Base-by-base conservation (phyloP, 2,329 filamentous ascomycete genomes). In the Pyricularia sp. region DNA sequence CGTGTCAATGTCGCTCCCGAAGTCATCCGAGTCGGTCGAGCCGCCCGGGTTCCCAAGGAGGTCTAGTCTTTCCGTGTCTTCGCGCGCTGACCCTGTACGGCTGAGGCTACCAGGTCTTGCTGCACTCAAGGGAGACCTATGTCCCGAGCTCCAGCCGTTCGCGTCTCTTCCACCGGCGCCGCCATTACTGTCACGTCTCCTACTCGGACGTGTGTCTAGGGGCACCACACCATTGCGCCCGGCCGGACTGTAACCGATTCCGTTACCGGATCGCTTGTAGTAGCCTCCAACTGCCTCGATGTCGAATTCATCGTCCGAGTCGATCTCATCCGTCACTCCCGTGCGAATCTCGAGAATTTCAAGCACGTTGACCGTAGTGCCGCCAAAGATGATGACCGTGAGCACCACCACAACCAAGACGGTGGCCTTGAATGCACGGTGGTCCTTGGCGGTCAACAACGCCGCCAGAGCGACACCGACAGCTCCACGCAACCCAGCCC, bases 271-370 rank as follows among this genome's bases (percentile, higher is more conserved):
- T 72, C 92, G 91, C 77, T 97, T 95, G 73, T 91, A 90, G 74
- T 94, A 96, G 9, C 91, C 88, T 12, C 90, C 90, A 67, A 91
- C 88, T 14, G 84, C 81, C 78, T 97, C 95, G 71, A 97, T 99
- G 77, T 99, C 95, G 75, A 99, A 99, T 78, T 99, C 95, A 76
- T 99, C 95, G 76, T 99, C 95, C 64, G 93, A 97, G 77, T 99
- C 95, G 64, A 97, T 92, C 77, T 99, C 95, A 74, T 99, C 95
- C 0, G 97, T 92, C 0, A 99, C 94, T 0, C 95, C 95, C 0
- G 94, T 99, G 69, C 93, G 88, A 71, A 99, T 99, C n/a, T 93
- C 92, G 20, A 98, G 82, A 68, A 99, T 99, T 78, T 99, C 95
- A 23, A 99, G 84, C 95, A 99, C 99, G 69, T 94, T 90, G 14